Percentiles rank a stretch among this genome's conserved stretches.
phyloP scores from a whole-genome alignment of 2,329 filamentous ascomycete genomes.

The Juglanconis oblonga region DNA sequence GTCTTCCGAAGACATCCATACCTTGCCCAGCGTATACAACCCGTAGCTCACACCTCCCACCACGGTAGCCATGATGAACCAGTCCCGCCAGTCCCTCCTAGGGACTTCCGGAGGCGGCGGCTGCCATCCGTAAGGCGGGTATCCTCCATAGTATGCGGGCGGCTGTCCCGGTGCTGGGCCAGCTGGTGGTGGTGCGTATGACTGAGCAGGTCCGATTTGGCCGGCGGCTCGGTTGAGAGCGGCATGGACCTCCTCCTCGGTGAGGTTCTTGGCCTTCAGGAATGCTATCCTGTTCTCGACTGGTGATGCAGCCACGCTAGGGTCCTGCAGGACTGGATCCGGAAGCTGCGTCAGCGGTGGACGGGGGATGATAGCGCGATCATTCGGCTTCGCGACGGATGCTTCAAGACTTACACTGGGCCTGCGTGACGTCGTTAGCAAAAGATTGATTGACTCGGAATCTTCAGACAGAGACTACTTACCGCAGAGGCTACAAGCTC shows the following conservation, averaged over 20 bases:
- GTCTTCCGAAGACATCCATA: conserved; percentile 32
- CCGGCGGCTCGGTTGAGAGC: conserved; percentile 75
- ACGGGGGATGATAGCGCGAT: not conserved
- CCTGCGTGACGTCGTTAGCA: conserved; percentile 26
- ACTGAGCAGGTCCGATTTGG: conserved; percentile 40
- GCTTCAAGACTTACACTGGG: conserved; percentile 38
- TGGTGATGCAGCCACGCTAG: conserved; percentile 84
- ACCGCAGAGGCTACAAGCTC: conserved; percentile 84
- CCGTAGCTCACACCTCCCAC: conserved; percentile 87
- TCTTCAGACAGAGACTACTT: conserved; percentile 30
- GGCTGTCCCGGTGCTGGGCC: conserved; percentile 42
- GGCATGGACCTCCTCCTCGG: conserved; percentile 87
- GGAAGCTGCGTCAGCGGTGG: not conserved
- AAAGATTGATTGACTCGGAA: not conserved
- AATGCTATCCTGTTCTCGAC: conserved; percentile 91
- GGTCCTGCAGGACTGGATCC: conserved; percentile 82
- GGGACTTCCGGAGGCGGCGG: conserved; percentile 58
- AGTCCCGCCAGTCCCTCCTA: conserved; percentile 92
- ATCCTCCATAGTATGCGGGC: conserved; percentile 41
- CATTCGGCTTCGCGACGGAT: not conserved
- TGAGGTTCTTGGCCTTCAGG: conserved; percentile 93
- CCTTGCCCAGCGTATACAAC: conserved; percentile 82
- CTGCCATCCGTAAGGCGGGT: conserved; percentile 55
- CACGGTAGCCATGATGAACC: conserved; percentile 99
- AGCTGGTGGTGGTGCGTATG: conserved; percentile 41